Evolutionary conservation across 208 protist species (phyloP).

Genomic region (Acanthamoeba sp.): DNA sequence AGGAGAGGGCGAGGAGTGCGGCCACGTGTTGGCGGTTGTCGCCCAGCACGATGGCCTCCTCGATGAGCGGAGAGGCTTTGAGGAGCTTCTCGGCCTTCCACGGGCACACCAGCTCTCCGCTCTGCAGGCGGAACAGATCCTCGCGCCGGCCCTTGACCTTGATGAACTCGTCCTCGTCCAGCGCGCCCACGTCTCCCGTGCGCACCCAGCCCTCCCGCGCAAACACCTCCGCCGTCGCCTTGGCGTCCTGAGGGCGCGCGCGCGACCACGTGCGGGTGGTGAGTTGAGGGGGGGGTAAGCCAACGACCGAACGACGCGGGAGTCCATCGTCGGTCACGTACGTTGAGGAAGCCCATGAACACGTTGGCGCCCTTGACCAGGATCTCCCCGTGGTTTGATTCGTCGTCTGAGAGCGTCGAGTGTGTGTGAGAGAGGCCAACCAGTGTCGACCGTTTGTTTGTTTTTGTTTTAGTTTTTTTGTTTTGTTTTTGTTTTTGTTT

Average conservation of each 20-base stretch:
- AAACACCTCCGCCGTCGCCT: conserved; percentile 1
- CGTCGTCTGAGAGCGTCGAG: not conserved
- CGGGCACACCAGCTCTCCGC: not conserved
- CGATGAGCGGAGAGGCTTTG: not conserved
- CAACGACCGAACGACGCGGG: no score
- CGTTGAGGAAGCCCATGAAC: conserved; percentile 34
- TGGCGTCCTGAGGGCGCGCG: not conserved
- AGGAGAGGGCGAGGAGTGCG: not conserved
- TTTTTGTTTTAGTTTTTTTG: no score
- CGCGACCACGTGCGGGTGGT: not conserved
- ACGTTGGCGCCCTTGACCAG: conserved; percentile 4
- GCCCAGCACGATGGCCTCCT: conserved; percentile 12
- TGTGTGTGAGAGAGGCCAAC: no score
- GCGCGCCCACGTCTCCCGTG: conserved; percentile 24
- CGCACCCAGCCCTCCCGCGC: not conserved
- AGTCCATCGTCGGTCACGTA: not conserved
- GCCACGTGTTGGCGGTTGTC: not conserved
- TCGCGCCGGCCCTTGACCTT: not conserved
- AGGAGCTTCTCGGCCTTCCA: conserved; percentile 40
- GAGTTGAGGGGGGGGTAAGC: no score
- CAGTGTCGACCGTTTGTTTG: no score
- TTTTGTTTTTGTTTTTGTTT: no score
- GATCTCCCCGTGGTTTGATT: not conserved
- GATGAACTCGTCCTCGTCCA: conserved; percentile 1
- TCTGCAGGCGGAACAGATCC: not conserved